These are phyloP conservation scores for Letharia lupina DNA, from an alignment of 495 filamentous ascomycete species.

Conservation along the genomic window DNA sequence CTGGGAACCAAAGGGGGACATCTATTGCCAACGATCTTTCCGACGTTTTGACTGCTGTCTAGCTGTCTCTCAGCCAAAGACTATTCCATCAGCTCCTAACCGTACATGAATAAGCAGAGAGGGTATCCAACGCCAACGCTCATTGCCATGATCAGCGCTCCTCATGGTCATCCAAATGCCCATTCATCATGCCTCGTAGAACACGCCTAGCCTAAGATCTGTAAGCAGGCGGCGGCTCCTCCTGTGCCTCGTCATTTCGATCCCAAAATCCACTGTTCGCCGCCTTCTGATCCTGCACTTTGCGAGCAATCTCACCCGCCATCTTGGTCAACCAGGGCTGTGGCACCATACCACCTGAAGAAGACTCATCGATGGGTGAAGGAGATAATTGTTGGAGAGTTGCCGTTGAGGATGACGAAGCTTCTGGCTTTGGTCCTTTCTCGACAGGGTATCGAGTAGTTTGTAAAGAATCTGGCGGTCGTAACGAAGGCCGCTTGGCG, in stretches of 20 bases:
- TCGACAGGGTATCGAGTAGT: constrained; percentile 5
- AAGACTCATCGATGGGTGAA: constrained; percentile 19
- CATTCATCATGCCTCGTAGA: neutral
- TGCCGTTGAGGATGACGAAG: neutral
- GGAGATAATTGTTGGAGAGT: constrained; percentile 8
- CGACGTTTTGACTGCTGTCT: too few species aligned
- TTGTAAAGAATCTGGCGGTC: constrained; percentile 10
- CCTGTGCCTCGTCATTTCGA: constrained; percentile 42
- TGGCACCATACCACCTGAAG: constrained; percentile 55
- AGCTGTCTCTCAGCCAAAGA: too few species aligned
- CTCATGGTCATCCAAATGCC: neutral
- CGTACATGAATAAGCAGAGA: neutral
- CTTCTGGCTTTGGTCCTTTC: neutral
- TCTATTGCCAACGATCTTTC: too few species aligned
- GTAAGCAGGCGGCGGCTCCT: constrained; percentile 58
- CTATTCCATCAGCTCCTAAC: neutral
- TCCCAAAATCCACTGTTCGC: constrained; percentile 39
- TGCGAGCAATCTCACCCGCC: constrained; percentile 78
- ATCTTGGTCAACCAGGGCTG: constrained; percentile 87
- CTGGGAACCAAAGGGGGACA: too few species aligned
- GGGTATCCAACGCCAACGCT: neutral
- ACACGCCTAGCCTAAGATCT: constrained; percentile 28
- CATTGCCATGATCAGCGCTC: neutral
- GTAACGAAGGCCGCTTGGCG: constrained; percentile 4
- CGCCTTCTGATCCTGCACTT: constrained; percentile 65